phyloP scores from a whole-genome alignment of 2,329 filamentous ascomycete species.

The Neurospora sp. region DNA sequence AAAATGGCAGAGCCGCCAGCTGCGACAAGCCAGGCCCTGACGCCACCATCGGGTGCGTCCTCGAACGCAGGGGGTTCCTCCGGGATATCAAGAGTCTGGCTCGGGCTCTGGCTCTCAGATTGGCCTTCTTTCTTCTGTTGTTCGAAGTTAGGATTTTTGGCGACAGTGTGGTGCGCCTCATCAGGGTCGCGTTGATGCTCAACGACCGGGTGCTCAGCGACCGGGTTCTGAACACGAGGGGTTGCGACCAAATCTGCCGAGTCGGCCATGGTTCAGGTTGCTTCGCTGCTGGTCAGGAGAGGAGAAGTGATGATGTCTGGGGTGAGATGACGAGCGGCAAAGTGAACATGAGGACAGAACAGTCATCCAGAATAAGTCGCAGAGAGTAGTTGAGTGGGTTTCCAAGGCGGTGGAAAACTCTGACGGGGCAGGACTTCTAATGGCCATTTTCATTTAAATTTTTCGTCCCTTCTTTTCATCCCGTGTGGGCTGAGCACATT shows the following conservation, averaged over 20 bases:
- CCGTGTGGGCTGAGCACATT: background rate
- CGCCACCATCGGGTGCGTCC: conserved; percentile 13
- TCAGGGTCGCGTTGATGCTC: background rate
- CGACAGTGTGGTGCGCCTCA: background rate
- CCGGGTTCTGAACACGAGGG: background rate
- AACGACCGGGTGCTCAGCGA: background rate
- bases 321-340: background rate
- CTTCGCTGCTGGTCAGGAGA: background rate
- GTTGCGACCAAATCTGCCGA: background rate
- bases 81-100: background rate
- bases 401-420: background rate
- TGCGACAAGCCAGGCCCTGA: conserved; percentile 29
- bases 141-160: background rate
- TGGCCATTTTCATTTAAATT: background rate
- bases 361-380: background rate
- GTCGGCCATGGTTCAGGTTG: background rate
- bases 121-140: background rate
- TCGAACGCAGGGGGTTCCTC: background rate
- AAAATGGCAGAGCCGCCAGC: conserved; percentile 25
- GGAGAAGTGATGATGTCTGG: background rate
- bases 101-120: background rate
- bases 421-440: background rate
- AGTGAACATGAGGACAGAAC: background rate
- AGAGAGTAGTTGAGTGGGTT: background rate
- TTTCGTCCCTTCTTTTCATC: background rate